Percentiles rank a stretch among this genome's conserved stretches.
Evolutionary conservation across 192 early-diverging fungal genomes (phyloP).

Genomic region (Dimargaris cristalligena): DNA sequence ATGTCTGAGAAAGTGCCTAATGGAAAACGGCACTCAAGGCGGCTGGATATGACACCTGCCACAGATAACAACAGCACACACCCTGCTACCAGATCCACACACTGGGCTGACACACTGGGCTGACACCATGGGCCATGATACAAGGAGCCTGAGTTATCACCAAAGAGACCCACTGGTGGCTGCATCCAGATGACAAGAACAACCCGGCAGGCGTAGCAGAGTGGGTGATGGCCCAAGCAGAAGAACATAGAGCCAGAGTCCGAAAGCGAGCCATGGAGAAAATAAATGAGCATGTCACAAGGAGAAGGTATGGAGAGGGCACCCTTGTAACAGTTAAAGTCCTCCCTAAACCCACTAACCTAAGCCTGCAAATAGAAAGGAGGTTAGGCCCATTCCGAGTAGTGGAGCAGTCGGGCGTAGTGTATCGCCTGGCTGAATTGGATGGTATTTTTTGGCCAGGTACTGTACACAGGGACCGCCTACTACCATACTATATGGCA

Average conservation of each 20-base stretch:
- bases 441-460: neutral
- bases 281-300: neutral
- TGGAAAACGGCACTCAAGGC: neutral
- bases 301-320: slow-evolving; percentile 7
- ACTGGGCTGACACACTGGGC: neutral
- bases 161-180: neutral
- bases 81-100: slow-evolving; percentile 7
- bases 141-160: neutral
- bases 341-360: slow-evolving; percentile 10
- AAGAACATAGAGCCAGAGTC: neutral
- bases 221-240: too few relatives aligned
- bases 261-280: neutral
- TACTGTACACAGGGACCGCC: neutral
- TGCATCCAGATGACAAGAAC: neutral
- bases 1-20: slow-evolving; percentile 5
- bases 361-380: neutral
- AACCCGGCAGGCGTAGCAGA: too few relatives aligned
- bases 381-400: slow-evolving; percentile 12
- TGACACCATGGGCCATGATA: neutral
- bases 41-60: slow-evolving; percentile 13
- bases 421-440: neutral
- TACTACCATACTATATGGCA: neutral
- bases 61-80: slow-evolving; percentile 11
- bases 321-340: slow-evolving; percentile 6
- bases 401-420: neutral